Evolutionary conservation across 2,329 filamentous ascomycete species (phyloP).

Genomic region (Herpotrichia juniperi): DNA sequence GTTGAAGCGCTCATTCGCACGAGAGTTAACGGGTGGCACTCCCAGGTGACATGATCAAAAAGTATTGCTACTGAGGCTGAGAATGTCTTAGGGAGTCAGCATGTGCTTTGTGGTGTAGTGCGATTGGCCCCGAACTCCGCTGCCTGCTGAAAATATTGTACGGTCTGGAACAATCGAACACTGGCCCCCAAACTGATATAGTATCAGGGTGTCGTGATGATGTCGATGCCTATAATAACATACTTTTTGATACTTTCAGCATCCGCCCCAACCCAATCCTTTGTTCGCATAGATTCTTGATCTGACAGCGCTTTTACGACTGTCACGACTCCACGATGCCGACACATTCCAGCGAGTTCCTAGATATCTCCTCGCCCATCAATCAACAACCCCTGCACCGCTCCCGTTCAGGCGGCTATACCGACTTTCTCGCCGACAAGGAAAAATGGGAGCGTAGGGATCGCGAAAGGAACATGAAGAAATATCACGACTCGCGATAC

Average conservation of each 20-base stretch:
- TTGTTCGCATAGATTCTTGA: not conserved
- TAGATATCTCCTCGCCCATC: conserved; percentile 12
- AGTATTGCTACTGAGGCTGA: not conserved
- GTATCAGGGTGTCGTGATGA: not conserved
- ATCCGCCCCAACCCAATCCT: not conserved
- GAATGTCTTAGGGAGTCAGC: not conserved
- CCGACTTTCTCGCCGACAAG: conserved; percentile 29
- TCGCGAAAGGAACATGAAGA: conserved; percentile 28
- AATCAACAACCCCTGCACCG: conserved; percentile 17
- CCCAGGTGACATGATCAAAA: not conserved
- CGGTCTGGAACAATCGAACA: conserved; percentile 9
- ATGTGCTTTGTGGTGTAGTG: conserved; percentile 7
- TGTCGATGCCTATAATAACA: not conserved
- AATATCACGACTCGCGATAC: conserved; percentile 20
- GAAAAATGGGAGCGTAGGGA: conserved; percentile 21
- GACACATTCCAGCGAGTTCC: conserved; percentile 15
- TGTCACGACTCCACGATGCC: not conserved
- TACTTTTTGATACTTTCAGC: not conserved
- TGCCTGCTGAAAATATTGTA: conserved; percentile 8
- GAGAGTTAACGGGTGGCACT: not conserved
- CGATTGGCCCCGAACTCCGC: conserved; percentile 14
- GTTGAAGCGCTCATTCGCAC: not conserved
- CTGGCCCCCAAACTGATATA: not conserved
- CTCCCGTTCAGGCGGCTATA: conserved; percentile 29
- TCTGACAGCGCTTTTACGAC: too few species aligned